Percentiles rank a stretch among this genome's conserved stretches.
phyloP scores from a whole-genome alignment of 495 filamentous ascomycete genomes.

The Xylaria castorea region DNA sequence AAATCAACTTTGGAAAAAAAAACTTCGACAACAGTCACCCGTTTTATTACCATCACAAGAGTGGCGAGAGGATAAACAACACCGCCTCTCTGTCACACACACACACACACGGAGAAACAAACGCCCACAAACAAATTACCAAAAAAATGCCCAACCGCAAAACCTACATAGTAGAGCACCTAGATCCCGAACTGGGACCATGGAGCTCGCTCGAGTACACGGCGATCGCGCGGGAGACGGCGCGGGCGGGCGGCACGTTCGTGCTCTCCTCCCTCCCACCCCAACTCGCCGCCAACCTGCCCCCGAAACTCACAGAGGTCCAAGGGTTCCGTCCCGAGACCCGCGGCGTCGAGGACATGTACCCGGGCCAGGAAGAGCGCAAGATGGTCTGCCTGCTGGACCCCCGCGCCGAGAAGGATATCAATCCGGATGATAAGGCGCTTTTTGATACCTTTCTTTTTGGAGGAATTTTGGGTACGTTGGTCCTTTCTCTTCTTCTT shows the following conservation, averaged over 20 bases:
- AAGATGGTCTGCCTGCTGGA: constrained; percentile 86
- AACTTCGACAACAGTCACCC: no score
- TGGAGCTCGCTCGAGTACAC: constrained; percentile 94
- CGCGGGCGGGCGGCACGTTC: constrained; percentile 70
- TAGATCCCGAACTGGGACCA: constrained; percentile 89
- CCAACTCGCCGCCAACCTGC: constrained; percentile 63
- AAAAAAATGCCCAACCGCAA: constrained; percentile 47
- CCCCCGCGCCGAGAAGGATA: constrained; percentile 77
- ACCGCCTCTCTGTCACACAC: neutral
- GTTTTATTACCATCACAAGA: neutral
- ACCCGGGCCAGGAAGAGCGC: constrained; percentile 62
- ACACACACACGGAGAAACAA: neutral
- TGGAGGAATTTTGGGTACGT: constrained; percentile 90
- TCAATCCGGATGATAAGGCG: constrained; percentile 82
- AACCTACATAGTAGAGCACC: constrained; percentile 89
- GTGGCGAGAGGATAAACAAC: neutral
- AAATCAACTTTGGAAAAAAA: neutral
- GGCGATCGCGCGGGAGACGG: constrained; percentile 81
- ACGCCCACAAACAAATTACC: neutral
- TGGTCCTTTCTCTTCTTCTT: neutral
- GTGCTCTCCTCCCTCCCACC: constrained; percentile 82
- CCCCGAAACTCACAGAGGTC: constrained; percentile 63
- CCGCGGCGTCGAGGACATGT: constrained; percentile 79
- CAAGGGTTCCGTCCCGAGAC: constrained; percentile 70
- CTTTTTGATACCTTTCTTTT: constrained; percentile 91